Evolutionary conservation across 2,329 filamentous ascomycete genomes (phyloP).

Genomic region (Rosellinia necatrix): DNA sequence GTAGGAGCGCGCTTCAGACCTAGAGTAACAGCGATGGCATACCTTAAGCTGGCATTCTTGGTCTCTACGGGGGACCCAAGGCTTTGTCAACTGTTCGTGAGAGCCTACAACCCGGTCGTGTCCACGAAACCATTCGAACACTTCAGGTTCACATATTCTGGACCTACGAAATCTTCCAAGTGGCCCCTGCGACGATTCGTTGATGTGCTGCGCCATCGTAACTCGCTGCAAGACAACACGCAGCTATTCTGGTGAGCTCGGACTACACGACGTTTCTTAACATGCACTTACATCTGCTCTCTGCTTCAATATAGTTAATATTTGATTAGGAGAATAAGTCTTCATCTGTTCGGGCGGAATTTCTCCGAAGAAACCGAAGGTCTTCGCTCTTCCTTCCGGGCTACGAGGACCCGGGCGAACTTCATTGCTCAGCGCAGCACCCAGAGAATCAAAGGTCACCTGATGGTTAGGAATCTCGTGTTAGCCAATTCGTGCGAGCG

Average conservation of each 20-base stretch:
- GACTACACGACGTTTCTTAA: neutral
- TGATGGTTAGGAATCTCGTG: neutral
- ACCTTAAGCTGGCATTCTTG: slow-evolving; percentile 56
- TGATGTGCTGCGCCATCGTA: too few relatives aligned
- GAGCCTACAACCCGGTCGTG: too few relatives aligned
- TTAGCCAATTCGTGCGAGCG: neutral
- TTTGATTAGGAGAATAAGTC: slow-evolving; percentile 53
- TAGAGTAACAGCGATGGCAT: slow-evolving; percentile 55
- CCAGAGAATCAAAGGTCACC: slow-evolving; percentile 38
- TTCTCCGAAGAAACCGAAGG: slow-evolving; percentile 52
- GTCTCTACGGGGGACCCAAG: slow-evolving; percentile 45
- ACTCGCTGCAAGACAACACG: slow-evolving; percentile 36
- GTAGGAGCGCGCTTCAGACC: slow-evolving; percentile 49
- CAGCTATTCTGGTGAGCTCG: slow-evolving; percentile 36
- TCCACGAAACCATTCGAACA: too few relatives aligned
- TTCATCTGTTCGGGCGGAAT: slow-evolving; percentile 48
- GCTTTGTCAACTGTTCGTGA: slow-evolving; percentile 34
- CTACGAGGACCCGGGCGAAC: slow-evolving; percentile 46
- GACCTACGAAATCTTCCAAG: slow-evolving; percentile 4
- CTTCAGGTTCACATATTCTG: too few relatives aligned
- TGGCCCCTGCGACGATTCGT: too few relatives aligned
- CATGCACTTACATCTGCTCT: slow-evolving; percentile 50
- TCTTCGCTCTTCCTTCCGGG: slow-evolving; percentile 48
- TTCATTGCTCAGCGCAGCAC: slow-evolving; percentile 43
- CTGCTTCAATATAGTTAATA: slow-evolving; percentile 54